A percentile compares a stretch with the other conserved stretches of the same genome.
phyloP scores from a whole-genome alignment of 805 yeast species.

The Scheffersomyces stipitis region DNA sequence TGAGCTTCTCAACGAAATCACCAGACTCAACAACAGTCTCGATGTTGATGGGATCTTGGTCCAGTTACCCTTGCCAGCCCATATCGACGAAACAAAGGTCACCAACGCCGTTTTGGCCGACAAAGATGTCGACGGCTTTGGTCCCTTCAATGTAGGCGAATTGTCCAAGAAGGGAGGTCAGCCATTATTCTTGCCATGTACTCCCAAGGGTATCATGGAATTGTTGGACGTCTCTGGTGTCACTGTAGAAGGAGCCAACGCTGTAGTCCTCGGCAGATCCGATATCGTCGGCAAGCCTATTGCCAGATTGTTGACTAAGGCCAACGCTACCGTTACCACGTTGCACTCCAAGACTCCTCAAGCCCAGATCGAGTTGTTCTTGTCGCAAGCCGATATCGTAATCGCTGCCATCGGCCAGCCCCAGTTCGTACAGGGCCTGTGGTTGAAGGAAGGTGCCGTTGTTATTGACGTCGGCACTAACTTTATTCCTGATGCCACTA shows the following conservation, averaged over 20 bases:
- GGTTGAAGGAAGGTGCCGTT: constrained; percentile 67
- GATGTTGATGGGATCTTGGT: constrained; percentile 71
- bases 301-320: constrained; percentile 65
- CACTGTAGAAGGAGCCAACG: constrained; percentile 60
- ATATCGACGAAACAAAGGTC: constrained; percentile 63
- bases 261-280: constrained; percentile 84
- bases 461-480: constrained; percentile 86
- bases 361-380: constrained; percentile 44
- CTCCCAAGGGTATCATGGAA: constrained; percentile 78
- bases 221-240: constrained; percentile 59
- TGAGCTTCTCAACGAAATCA: constrained; percentile 53
- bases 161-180: constrained; percentile 69
- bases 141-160: constrained; percentile 75
- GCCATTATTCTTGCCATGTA: constrained; percentile 76
- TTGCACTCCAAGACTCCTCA: constrained; percentile 68
- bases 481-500: constrained; percentile 63
- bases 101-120: constrained; percentile 64
- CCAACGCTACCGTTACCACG: constrained; percentile 73
- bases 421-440: constrained; percentile 67
- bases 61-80: constrained; percentile 75
- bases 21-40: constrained; percentile 55
- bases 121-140: constrained; percentile 85
- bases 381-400: constrained; percentile 70
- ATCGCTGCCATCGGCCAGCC: constrained; percentile 77
- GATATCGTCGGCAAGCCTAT: constrained; percentile 86